A percentile compares a stretch with the other conserved stretches of the same genome.
Conservation (phyloP, 2,329 filamentous ascomycete genomes). For the Catunica adiposa region DNA sequence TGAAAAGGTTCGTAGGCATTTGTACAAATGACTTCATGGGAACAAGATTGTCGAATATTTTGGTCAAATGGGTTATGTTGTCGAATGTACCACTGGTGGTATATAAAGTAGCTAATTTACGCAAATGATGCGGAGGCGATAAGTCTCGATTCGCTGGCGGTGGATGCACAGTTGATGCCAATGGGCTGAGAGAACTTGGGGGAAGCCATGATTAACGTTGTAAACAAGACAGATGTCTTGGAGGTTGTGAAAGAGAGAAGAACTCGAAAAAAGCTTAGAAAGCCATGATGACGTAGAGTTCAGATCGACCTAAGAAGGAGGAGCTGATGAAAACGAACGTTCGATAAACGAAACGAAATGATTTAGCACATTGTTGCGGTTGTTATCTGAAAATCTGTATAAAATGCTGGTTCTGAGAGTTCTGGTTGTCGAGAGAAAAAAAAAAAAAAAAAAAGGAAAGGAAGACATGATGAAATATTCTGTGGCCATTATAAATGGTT, state of each 20-base stretch:
- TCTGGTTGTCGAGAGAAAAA: slow-evolving; percentile 24
- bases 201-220: slow-evolving; percentile 58
- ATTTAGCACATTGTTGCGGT: slow-evolving; percentile 44
- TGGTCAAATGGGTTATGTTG: not conserved
- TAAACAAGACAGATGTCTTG: slow-evolving; percentile 65
- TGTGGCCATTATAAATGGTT: slow-evolving; percentile 9
- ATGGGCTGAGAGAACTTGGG: slow-evolving; percentile 47
- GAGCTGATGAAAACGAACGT: slow-evolving; percentile 17
- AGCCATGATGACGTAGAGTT: slow-evolving; percentile 45
- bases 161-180: slow-evolving; percentile 44
- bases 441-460: slow-evolving; percentile 22
- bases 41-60: not conserved
- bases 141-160: slow-evolving; percentile 53
- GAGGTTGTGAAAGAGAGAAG: slow-evolving; percentile 45
- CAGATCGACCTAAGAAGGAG: slow-evolving; percentile 48
- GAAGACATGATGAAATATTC: slow-evolving; percentile 8
- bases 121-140: slow-evolving; percentile 42
- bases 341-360: slow-evolving; percentile 21
- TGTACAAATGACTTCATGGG: not conserved
- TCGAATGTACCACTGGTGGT: not conserved
- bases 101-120: slow-evolving; percentile 15
- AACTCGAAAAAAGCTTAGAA: slow-evolving; percentile 23
- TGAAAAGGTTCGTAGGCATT: slow-evolving; percentile 1
- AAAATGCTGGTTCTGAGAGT: slow-evolving; percentile 20
- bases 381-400: slow-evolving; percentile 19